A percentile compares a stretch with the other conserved stretches of the same genome.
These are phyloP conservation scores for Collybia sordida DNA, from an alignment of 768 basidiomycete species.

Conservation along the genomic window DNA sequence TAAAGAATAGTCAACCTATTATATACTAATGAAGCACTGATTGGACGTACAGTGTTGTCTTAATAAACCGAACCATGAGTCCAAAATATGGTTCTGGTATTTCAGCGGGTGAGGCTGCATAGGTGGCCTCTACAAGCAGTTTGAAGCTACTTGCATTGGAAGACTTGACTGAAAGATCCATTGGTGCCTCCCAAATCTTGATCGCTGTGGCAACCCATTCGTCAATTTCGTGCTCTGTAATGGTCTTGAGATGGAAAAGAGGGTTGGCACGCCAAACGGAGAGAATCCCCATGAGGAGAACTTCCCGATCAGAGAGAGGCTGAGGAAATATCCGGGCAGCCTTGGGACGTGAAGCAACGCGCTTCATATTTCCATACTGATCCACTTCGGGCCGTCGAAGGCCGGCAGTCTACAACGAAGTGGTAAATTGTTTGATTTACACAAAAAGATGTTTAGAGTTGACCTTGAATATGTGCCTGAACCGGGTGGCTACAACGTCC, in stretches of 20 bases:
- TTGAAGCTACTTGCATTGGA: constrained; percentile 53
- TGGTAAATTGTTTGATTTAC: background rate
- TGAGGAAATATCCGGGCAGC: constrained; percentile 54
- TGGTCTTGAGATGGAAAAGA: constrained; percentile 50
- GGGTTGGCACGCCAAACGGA: constrained; percentile 64
- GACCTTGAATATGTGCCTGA: constrained; percentile 60
- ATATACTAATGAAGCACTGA: background rate
- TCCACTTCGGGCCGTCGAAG: constrained; percentile 64
- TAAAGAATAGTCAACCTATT: constrained; percentile 18
- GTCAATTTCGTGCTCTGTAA: constrained; percentile 38
- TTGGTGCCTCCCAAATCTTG: constrained; percentile 60
- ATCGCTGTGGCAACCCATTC: constrained; percentile 47
- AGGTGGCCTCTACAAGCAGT: constrained; percentile 40
- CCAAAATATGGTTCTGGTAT: constrained; percentile 34
- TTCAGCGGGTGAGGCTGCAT: constrained; percentile 40
- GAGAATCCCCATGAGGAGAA: constrained; percentile 67
- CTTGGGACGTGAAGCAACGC: constrained; percentile 56
- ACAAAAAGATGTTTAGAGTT: constrained; percentile 5
- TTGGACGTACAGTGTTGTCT: constrained; percentile 42
- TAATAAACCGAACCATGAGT: constrained; percentile 43
- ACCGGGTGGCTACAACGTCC: constrained; percentile 41
- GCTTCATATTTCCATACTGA: constrained; percentile 51
- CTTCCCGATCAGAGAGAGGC: constrained; percentile 65
- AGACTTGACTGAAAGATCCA: constrained; percentile 66
- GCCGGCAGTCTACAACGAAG: constrained; percentile 40